phyloP scores from a whole-genome alignment of 495 filamentous ascomycete species.

The Neurospora sp. region DNA sequence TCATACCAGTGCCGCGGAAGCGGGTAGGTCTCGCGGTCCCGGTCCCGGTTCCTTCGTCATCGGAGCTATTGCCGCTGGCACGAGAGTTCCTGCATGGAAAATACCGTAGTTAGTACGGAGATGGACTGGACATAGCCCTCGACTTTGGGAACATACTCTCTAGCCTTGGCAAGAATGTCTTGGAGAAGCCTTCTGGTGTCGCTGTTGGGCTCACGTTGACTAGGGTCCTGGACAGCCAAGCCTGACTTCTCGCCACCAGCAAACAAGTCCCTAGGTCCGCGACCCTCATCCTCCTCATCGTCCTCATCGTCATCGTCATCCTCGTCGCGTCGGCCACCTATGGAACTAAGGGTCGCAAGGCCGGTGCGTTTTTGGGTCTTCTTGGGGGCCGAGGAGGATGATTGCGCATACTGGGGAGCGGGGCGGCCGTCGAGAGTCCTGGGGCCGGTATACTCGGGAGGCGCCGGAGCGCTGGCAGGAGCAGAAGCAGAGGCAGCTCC shows the following conservation, averaged over 20 bases:
- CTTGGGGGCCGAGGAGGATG: slow-evolving; percentile 28
- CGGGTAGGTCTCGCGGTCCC: slow-evolving; percentile 36
- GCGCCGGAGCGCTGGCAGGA: slow-evolving; percentile 9
- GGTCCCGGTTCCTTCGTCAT: slow-evolving; percentile 36
- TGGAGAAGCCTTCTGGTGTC: slow-evolving; percentile 59
- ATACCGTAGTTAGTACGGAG: slow-evolving; percentile 2
- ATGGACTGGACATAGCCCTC: not conserved
- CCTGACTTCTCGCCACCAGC: slow-evolving; percentile 96
- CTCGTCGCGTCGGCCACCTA: slow-evolving; percentile 40
- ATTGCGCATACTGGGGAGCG: slow-evolving; percentile 31
- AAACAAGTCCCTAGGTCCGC: slow-evolving; percentile 70
- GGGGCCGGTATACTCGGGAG: slow-evolving; percentile 41
- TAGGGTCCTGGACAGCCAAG: slow-evolving; percentile 84
- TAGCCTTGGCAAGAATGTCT: slow-evolving; percentile 76
- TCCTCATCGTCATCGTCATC: slow-evolving; percentile 51
- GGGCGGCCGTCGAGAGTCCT: slow-evolving; percentile 46
- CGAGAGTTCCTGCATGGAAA: not conserved
- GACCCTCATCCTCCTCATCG: slow-evolving; percentile 49
- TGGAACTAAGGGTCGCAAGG: slow-evolving; percentile 46
- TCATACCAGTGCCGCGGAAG: slow-evolving; percentile 76
- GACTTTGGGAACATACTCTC: slow-evolving; percentile 43
- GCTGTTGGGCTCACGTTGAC: slow-evolving; percentile 23
- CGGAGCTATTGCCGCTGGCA: slow-evolving; percentile 40
- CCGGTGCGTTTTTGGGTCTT: slow-evolving; percentile 38
- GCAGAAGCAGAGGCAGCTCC: slow-evolving; percentile 5